These are phyloP conservation scores for Tolypocladium cylindrosporum DNA, from an alignment of 2,329 filamentous ascomycete species.

Conservation along the genomic window DNA sequence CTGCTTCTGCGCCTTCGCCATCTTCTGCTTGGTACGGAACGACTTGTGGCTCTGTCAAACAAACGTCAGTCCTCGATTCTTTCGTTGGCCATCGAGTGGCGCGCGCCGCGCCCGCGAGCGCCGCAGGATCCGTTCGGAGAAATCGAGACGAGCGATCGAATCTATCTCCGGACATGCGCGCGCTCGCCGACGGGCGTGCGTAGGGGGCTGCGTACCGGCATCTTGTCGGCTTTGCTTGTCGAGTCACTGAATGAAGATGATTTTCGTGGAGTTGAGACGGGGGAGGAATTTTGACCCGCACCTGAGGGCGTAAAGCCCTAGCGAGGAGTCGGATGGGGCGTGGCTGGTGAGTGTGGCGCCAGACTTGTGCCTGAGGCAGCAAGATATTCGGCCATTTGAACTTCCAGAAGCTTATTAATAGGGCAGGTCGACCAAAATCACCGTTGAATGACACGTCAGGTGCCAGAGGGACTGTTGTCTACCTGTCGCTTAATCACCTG, in stretches of 20 bases:
- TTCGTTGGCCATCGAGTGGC: neutral
- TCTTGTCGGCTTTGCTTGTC: constrained; percentile 29
- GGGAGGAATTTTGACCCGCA: constrained; percentile 23
- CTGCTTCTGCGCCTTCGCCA: constrained; percentile 99
- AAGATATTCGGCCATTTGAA: neutral
- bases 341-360: constrained; percentile 2
- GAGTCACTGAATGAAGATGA: constrained; percentile 24
- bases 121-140: neutral
- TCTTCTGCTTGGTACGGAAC: constrained; percentile 99
- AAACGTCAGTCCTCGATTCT: constrained; percentile 4
- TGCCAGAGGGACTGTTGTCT: neutral
- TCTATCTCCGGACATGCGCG: neutral
- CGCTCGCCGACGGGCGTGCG: constrained; percentile 2
- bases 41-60: constrained; percentile 84
- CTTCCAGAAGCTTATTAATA: neutral
- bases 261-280: constrained; percentile 18
- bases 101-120: neutral
- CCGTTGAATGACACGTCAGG: neutral
- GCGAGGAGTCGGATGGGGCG: constrained; percentile 9
- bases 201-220: constrained; percentile 26
- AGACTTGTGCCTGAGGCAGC: constrained; percentile 8
- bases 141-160: neutral
- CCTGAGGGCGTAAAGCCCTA: constrained; percentile 28
- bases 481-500: neutral
- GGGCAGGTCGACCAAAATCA: constrained; percentile 5